Base-by-base conservation (phyloP, 2,329 filamentous ascomycete species). In the Neonectria neomacrospora region DNA sequence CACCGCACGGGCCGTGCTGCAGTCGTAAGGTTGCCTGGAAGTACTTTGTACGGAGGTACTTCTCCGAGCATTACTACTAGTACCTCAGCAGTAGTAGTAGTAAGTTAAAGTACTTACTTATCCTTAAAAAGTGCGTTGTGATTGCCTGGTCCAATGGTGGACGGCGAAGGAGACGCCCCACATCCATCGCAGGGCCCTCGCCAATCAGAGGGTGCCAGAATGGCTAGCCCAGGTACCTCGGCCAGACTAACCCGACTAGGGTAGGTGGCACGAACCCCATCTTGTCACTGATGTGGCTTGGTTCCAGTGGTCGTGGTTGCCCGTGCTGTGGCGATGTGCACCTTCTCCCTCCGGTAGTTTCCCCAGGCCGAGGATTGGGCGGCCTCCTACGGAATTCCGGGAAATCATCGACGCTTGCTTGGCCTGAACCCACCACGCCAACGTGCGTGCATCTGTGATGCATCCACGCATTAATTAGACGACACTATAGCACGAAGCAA, bases 141-240 rank as follows among this genome's bases (percentile, higher is more conserved):
- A 37, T 16, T 34, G 32, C 32, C 32, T 34, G 14, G 6, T 26
- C 23, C 23, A 26, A 34, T 14, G 12, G 14, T 16, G 32, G 14
- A 34, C 12, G 11, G 3, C 10, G 30, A 32, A 10, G 30, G 12
- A 14, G 32, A 34, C 12, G 51, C 51, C 51, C 30, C 39, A 37
- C 23, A 54, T 7, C 11, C 42, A 66, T 32, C 58, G 3, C 2
- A 62, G 32, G 22, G 28, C 39, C 16, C 16, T 41, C 53, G 12
- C 54, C 47, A 65, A 61, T 63, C 51, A 66, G 54, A 57, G 60
- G 63, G 59, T 65, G 65, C 61, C 52, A 59, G 42, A 55, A 42
- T 59, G 61, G 65, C 63, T 60, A 68, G 59, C 48, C 55, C 16
- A 57, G 47, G 63, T 30, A 45, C 51, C 23, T 50, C n/a, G n/a